Base-by-base conservation (phyloP, 2,329 filamentous ascomycete genomes). In the Elsinoe ampelina region DNA sequence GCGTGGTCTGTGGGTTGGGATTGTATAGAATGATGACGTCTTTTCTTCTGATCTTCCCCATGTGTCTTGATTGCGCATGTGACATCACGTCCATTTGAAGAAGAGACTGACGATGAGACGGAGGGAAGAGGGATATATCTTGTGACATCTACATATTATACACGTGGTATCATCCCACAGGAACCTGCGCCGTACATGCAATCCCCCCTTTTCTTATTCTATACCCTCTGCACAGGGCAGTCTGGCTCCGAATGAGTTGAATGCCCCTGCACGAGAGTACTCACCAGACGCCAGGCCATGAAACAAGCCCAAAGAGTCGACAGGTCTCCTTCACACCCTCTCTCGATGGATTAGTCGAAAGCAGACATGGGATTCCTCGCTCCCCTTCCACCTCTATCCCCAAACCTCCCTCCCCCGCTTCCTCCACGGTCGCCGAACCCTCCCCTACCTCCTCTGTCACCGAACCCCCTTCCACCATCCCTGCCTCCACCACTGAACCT, bases 331-430 rank as follows among this genome's bases (percentile, higher is more conserved):
- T 11, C 15, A 15, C 15, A 11, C 5, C 39, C 3, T 42, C 13
- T 8, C 20, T 19, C 39, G 7, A 7, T 30, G 4, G 7, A 30
- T 45, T n/a, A 45, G 19, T 45, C 41, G 26, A 45, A 45, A 22
- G 41, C 41, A 45, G 41, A 45, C 41, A 45, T 45, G 8, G 39
- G 39, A 19, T 19, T 45, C 47, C 56, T 10, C 48, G 20, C 10
- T 10, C 11, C 19, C 41, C 41, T 8, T 4, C 41, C 7, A 12
- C 13, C 41, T 26, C 41, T 12, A 26, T 22, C 41, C 7, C 39
- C 57, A 1, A 36, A 15, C 22, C 60, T 58, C 12, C 63, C 64
- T n/a, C 57, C 22, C 22, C 22, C 64, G 41, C 60, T 62, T 20
- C 63, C 61, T 51, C 56, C 54, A 6, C 60, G 58, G 58, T 56